Base-by-base conservation (phyloP, 441 rosid genomes). In the Melastoma candidum region DNA sequence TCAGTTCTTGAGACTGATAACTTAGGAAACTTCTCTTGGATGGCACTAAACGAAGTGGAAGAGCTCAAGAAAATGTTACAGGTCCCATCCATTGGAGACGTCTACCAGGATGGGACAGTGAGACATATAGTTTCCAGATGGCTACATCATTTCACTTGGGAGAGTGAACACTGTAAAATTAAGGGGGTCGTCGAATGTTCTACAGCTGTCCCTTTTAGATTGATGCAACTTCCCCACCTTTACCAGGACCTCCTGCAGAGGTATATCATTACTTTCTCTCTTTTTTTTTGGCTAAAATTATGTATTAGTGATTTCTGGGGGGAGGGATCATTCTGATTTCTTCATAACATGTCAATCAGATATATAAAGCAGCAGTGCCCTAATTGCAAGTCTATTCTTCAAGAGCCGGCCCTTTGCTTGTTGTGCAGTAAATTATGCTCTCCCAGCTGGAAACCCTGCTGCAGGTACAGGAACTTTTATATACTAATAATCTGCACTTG, bases 371-470 rank as follows among this genome's bases (percentile, higher is more conserved):
- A 77, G 52, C 67, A 61, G 53, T 95, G 98, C 66, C 71, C 70
- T 46, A 71, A 73, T 61, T 95, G 99, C 81, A 71, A 71, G 48
- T 60, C 60, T 60, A 61, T 63, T 12, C 54, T 83, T 25, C 82
- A 69, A 10, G 96, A 85, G 49, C 97, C 98, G 32, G 88, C 96
- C 11, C 68, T 95, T 49, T 95, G 99, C 71, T 77, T 95, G 22
- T 71, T 95, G 39, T 90, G 99, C 74, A 98, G 99, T 65, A 87
- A 81, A 76, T 64, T 90, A 66, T 90, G 98, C 83, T 81, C 84
- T 50, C 81, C 89, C 48, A 68, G 54, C 51, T 79, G 87, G 95
- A 90, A 76, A 58, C 43, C 72, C n/a, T 90, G 99, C 74, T 90
- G 95, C 98, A 90, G 96, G 99, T 95, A 54, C 26, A 41, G 49